Evolutionary conservation across 148 eudicot species (phyloP), one percentile per base, ranked within the genome.

Genomic region (Vaccinium darrowii): DNA sequence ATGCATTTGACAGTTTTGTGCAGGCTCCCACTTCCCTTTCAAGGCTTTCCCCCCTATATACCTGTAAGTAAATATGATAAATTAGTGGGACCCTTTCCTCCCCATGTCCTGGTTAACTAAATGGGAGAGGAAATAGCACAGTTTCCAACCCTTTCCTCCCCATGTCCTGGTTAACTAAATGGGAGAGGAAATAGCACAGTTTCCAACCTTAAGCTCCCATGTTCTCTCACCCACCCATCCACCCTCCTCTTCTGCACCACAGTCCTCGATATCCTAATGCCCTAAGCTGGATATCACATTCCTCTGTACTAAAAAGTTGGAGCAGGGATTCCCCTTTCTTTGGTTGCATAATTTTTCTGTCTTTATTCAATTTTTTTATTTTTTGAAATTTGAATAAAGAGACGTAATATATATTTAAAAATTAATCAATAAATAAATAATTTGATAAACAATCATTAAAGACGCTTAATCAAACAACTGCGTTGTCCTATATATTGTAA

Each of bases 51-150:
- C 4, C 30, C 18, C 9, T 79, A 53, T 19, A 0, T 21, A 16
- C 19, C 47, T 6, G 57, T 8, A 79, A 54, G 8, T 4, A 30
- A 54, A 16, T 4, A 30, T 18, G 54, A 9, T 23, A 43, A 51
- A 57, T 13, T 49, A 12, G 82, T 87, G 52, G 83, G 83, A 83
- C 13, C 43, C 16, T 60, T 25, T 30, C n/a, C 60, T 27, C 76
- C 88, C 89, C 63, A 85, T 54, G 88, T 74, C 85, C 77, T 81
- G 85, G 80, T 88, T 84, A 87, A 88, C 84, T 82, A 81, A 43
- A 43, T 43, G 47, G 47, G 47, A 36, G 85, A 76, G 77, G 84
- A 87, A 58, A 75, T 25, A 77, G 76, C 90, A 82, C 88, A 85
- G 19, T 76, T 74, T 84, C 78, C 89, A 84, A 80, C 74, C 87